phyloP scores from a whole-genome alignment of 768 basidiomycete genomes.

The Hypsizygus marmoreus region DNA sequence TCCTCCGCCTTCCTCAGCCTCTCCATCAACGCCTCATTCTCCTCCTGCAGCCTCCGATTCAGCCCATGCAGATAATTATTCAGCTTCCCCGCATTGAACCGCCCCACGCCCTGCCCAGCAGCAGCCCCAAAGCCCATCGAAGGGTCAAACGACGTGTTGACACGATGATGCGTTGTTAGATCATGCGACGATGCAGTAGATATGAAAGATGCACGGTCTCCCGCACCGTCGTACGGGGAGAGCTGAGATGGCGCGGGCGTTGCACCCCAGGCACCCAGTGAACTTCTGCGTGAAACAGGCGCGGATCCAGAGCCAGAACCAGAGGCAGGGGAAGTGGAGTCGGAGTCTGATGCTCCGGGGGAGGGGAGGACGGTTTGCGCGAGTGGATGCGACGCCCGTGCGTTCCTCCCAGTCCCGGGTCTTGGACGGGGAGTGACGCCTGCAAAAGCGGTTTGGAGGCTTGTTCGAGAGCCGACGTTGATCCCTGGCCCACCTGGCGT shows the following conservation, averaged over 20 bases:
- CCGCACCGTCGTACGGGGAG: constrained; percentile 49
- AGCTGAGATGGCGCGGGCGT: constrained; percentile 35
- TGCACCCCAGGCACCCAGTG: constrained; percentile 24
- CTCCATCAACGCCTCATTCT: constrained; percentile 70
- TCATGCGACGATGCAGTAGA: constrained; percentile 90
- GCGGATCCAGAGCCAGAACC: constrained; percentile 18
- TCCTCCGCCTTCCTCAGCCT: constrained; percentile 58
- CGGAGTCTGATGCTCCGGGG: constrained; percentile 37
- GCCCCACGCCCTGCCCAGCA: constrained; percentile 66
- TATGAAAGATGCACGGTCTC: constrained; percentile 67
- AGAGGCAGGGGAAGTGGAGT: constrained; percentile 28
- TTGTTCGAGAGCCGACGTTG: constrained; percentile 27
- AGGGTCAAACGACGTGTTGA: constrained; percentile 89
- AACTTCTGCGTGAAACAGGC: constrained; percentile 15
- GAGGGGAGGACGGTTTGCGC: constrained; percentile 51
- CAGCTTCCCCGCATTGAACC: constrained; percentile 84
- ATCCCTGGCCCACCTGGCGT: constrained; percentile 39
- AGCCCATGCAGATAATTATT: constrained; percentile 86
- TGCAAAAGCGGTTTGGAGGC: constrained; percentile 56
- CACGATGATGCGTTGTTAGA: constrained; percentile 75
- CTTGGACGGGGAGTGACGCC: constrained; percentile 67
- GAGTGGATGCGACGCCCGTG: constrained; percentile 64
- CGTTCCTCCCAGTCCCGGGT: constrained; percentile 24
- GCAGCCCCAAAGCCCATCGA: constrained; percentile 72
- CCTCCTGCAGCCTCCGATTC: constrained; percentile 81